A percentile compares a stretch with the other conserved stretches of the same genome.
phyloP scores from a whole-genome alignment of 1,139 yeast species.

The Sugiyamaella pinicola region DNA sequence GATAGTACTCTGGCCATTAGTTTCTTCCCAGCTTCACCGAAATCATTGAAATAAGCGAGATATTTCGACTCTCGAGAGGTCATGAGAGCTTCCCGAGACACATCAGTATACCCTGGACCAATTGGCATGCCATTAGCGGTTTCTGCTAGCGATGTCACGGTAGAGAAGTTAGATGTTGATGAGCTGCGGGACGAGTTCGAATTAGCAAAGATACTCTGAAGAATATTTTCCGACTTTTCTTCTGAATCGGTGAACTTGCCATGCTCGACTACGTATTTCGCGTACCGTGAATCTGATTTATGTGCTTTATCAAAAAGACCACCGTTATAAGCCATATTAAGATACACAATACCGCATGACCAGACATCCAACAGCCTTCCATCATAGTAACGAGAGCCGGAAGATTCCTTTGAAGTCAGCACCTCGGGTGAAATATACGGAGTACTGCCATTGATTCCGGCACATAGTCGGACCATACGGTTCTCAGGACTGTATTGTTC shows the following conservation, averaged over 20 bases:
- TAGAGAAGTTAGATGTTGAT: conserved; percentile 4
- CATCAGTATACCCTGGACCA: not conserved
- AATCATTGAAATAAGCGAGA: conserved; percentile 31
- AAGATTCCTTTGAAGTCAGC: conserved; percentile 36
- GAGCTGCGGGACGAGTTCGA: conserved; percentile 1
- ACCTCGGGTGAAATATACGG: conserved; percentile 94
- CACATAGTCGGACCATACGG: conserved; percentile 10
- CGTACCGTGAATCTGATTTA: conserved; percentile 35
- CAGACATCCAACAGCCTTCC: conserved; percentile 83
- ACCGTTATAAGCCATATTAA: conserved; percentile 66
- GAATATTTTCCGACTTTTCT: conserved; percentile 51
- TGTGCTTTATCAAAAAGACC: conserved; percentile 41
- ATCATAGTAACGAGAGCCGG: conserved; percentile 54
- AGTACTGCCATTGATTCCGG: conserved; percentile 58
- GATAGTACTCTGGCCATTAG: conserved; percentile 53
- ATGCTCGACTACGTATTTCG: conserved; percentile 38
- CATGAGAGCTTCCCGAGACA: conserved; percentile 13
- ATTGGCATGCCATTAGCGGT: not conserved
- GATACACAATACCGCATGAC: conserved; percentile 85
- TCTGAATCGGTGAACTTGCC: conserved; percentile 73
- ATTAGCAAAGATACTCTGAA: conserved; percentile 8
- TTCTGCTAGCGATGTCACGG: conserved; percentile 2
- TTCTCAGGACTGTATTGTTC: not conserved
- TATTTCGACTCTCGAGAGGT: conserved; percentile 12
- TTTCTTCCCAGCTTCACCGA: conserved; percentile 36